These are phyloP conservation scores for Sarocladium brachiariae DNA, from an alignment of 2,329 filamentous ascomycete genomes.

Conservation along the genomic window DNA sequence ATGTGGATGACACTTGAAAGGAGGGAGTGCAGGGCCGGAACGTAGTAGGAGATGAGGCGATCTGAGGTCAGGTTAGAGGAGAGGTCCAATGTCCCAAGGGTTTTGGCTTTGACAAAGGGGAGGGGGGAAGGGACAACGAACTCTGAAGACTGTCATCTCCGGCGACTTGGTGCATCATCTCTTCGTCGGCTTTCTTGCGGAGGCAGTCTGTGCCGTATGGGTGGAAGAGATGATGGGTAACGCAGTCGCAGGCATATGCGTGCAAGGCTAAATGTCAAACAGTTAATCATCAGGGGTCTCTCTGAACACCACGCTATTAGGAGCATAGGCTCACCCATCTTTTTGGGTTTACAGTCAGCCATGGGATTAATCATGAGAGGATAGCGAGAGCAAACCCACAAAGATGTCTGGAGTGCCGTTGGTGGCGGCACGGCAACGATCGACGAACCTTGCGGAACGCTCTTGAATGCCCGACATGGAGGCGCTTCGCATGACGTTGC, in stretches of 20 bases:
- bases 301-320: no score
- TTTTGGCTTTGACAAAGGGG: no score
- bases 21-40: constrained; percentile 42
- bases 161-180: constrained; percentile 62
- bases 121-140: constrained; percentile 28
- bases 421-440: constrained; percentile 40
- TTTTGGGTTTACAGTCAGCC: no score
- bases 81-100: no score
- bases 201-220: constrained; percentile 58
- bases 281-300: no score
- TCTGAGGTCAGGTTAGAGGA: constrained; percentile 30
- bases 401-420: constrained; percentile 51
- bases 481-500: constrained; percentile 51
- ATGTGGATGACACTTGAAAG: constrained; percentile 1
- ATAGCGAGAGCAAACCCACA: constrained; percentile 30
- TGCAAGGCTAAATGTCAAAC: constrained; percentile 40
- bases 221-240: constrained; percentile 63
- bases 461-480: constrained; percentile 52
- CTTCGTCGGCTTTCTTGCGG: constrained; percentile 45
- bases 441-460: constrained; percentile 48
- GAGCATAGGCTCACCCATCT: constrained; percentile 12
- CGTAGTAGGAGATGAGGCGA: constrained; percentile 52
- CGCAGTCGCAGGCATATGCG: constrained; percentile 62
- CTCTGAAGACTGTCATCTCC: constrained; percentile 62
- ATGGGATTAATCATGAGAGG: no score